These are phyloP conservation scores for Trichoderma koningiopsis DNA, from an alignment of 2,329 filamentous ascomycete species.

Conservation along the genomic window DNA sequence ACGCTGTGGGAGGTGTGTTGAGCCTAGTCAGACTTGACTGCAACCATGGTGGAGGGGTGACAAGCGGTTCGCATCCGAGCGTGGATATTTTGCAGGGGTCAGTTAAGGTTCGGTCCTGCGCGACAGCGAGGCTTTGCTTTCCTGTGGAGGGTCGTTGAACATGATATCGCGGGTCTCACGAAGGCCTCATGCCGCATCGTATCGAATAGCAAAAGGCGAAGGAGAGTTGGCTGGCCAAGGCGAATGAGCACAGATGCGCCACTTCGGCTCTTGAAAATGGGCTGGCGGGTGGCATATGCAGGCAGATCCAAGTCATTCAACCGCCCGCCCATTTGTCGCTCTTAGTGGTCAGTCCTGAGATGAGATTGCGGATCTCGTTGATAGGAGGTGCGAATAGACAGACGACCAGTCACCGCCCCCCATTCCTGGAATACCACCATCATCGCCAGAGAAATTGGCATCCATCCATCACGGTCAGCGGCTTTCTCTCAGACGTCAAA, in stretches of 20 bases:
- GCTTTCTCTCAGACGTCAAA: neutral
- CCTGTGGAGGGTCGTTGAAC: slow-evolving; percentile 8
- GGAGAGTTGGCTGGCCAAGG: neutral
- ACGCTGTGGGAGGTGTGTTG: slow-evolving; percentile 21
- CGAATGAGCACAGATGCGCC: slow-evolving; percentile 20
- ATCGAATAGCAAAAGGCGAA: slow-evolving; percentile 7
- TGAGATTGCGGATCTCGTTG: neutral
- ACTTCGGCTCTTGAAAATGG: slow-evolving; percentile 26
- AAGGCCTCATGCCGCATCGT: neutral
- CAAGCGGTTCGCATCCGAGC: slow-evolving; percentile 8
- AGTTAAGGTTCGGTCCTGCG: slow-evolving; percentile 21
- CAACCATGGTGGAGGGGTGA: slow-evolving; percentile 17
- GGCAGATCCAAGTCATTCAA: neutral
- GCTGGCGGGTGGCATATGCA: slow-evolving; percentile 11
- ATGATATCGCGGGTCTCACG: neutral
- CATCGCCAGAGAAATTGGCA: neutral
- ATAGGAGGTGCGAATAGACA: neutral
- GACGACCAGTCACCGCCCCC: neutral
- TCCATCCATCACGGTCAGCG: neutral
- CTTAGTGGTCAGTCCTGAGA: neutral
- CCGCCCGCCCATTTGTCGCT: neutral
- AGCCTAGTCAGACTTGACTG: slow-evolving; percentile 21
- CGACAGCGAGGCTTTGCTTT: neutral
- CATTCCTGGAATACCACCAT: neutral
- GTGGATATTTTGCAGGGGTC: slow-evolving; percentile 5